Conservation (phyloP, 2,329 filamentous ascomycete genomes). For the Exserohilum turcica region DNA sequence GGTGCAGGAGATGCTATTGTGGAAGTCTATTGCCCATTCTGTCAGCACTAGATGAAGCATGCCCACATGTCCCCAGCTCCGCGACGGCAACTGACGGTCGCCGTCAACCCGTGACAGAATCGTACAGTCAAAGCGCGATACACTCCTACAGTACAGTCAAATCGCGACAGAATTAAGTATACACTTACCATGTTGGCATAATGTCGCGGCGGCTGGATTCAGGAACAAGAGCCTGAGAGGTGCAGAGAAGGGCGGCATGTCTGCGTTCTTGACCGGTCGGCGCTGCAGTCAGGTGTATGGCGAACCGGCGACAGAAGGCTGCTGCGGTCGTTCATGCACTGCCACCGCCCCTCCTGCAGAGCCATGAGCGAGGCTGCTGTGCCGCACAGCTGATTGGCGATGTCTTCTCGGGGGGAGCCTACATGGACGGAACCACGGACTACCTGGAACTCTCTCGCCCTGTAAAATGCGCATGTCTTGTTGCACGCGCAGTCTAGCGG, state of each 20-base stretch:
- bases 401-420: slow-evolving; percentile 2
- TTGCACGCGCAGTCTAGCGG: neutral
- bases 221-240: slow-evolving; percentile 23
- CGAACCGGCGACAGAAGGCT: neutral
- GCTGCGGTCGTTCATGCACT: slow-evolving; percentile 18
- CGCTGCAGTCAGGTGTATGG: slow-evolving; percentile 23
- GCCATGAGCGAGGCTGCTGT: slow-evolving; percentile 13
- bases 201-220: slow-evolving; percentile 5
- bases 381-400: slow-evolving; percentile 8
- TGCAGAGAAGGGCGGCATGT: slow-evolving; percentile 12
- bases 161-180: neutral
- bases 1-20: slow-evolving; percentile 30
- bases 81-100: neutral
- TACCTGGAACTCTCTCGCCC: neutral
- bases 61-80: slow-evolving; percentile 10
- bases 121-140: too few relatives aligned
- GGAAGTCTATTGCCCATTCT: slow-evolving; percentile 22
- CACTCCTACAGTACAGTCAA: too few relatives aligned
- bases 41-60: slow-evolving; percentile 12
- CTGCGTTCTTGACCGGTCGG: slow-evolving; percentile 25
- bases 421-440: neutral
- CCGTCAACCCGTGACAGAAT: neutral
- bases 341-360: slow-evolving; percentile 15
- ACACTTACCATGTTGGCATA: slow-evolving; percentile 28
- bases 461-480: neutral